Conservation (phyloP, 2,329 filamentous ascomycete genomes). For the Trichophyton schoenleinii region DNA sequence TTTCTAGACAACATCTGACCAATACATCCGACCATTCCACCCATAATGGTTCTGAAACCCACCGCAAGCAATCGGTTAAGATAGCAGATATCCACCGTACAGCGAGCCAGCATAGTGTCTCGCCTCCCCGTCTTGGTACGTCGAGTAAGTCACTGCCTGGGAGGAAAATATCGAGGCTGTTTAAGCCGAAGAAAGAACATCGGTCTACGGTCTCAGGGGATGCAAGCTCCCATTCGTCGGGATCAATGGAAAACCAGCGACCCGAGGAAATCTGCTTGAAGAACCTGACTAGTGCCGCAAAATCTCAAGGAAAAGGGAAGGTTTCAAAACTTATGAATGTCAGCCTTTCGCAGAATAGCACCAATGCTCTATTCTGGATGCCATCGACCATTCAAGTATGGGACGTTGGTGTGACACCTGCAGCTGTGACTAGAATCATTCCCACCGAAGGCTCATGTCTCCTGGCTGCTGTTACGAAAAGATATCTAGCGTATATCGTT, state of each 20-base stretch:
- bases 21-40: neutral
- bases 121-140: neutral
- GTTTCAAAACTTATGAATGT: constrained; percentile 22
- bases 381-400: constrained; percentile 29
- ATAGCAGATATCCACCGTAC: neutral
- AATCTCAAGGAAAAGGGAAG: constrained; percentile 20
- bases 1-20: neutral
- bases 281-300: constrained; percentile 20
- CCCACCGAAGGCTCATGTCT: constrained; percentile 30
- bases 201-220: constrained; percentile 16
- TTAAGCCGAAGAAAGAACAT: constrained; percentile 6
- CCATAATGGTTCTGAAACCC: neutral
- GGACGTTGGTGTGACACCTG: constrained; percentile 29
- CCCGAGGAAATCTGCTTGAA: constrained; percentile 30
- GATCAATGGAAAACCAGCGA: constrained; percentile 23
- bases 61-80: neutral
- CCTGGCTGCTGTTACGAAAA: constrained; percentile 27
- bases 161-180: neutral
- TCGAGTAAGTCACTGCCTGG: neutral
- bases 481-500: constrained; percentile 30
- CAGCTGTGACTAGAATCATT: constrained; percentile 23
- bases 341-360: constrained; percentile 28
- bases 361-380: constrained; percentile 30
- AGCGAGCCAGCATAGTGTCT: neutral
- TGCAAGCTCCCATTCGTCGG: constrained; percentile 28